Base-by-base conservation (phyloP, 768 basidiomycete species). In the Leucocoprinus leucothites region DNA sequence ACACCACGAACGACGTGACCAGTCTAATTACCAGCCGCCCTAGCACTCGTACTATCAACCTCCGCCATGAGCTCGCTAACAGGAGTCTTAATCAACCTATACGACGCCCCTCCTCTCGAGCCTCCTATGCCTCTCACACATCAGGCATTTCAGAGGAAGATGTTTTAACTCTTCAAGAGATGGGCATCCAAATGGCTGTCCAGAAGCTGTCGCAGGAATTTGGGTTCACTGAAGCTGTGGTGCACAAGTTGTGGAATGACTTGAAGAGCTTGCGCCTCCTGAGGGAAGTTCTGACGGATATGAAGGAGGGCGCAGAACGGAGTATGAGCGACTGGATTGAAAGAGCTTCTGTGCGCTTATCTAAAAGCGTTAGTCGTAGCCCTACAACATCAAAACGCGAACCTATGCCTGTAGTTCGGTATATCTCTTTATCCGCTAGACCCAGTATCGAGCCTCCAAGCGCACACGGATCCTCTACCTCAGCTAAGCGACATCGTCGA, bases 191-290 rank as follows among this genome's bases (percentile, higher is more conserved):
- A 18, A 53, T 56, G n/a, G 63, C 66, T 14, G 53, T 82, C 2
- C 60, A 65, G 9, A 64, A 63, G 53, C 78, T 84, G 67, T 71
- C 77, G 0, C 60, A 66, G 18, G 77, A 78, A 28, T 77, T 81
- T 40, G 75, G 75, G 14, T 77, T 78, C 56, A 65, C 63, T 11
- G 61, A 73, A 42, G 67, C 69, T 2, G 71, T 78, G 4, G 78
- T 79, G 18, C 65, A 70, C 48, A 64, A 64, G 13, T 67, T 80
- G 25, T 79, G 73, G 57, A 34, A 62, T 8, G 31, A 59, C 0
- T 63, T 71, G 19, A 58, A 65, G 45, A 74, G 67, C 54, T 60
- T 84, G 16, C 55, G 63, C 13, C 64, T 67, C 51, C 68, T 77
- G 22, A 78, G 79, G 49, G 62, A 65, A 43, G 64, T 74, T 40